Base-by-base conservation (phyloP, 345 rosid species). In the Aegle marmelos region DNA sequence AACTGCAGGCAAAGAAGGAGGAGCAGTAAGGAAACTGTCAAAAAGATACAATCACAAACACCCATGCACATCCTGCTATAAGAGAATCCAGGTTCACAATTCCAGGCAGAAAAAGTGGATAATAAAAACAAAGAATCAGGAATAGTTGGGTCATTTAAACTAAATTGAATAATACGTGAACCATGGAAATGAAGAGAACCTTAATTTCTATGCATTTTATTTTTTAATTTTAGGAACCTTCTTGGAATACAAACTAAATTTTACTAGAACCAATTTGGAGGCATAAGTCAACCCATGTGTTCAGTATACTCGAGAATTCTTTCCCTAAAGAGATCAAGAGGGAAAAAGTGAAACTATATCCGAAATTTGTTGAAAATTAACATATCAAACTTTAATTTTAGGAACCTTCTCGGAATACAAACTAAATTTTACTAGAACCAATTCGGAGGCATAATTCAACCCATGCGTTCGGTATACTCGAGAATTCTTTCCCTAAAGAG, bases 1-100 rank as follows among this genome's bases (percentile, higher is more conserved):
- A 96, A 96, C 99, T 96, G 97, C 81, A 85, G 33, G 79, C 69
- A 85, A 57, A 79, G 82, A 76, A 75, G 82, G 80, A 59, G 78
- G 50, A 82, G 54, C 60, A 74, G 73, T 69, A 78, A 21, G 79
- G 63, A 39, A 57, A 11, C 65, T 9, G 16, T 73, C 41, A 17
- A 58, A 14, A 61, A 19, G 45, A 66, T 13, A 39, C 54, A 28
- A 56, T 34, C 73, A 66, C 60, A 57, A 45, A 68, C 28, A 79
- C 50, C 22, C 19, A 16, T 16, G 34, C 45, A 48, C 16, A 25
- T 39, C 56, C 62, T 13, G 30, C 7, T 37, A 60, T 60, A 21
- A 16, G 65, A 50, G 11, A 31, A 53, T 30, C 45, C 48, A 63
- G 28, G 50, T 62, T 45, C 37, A 33, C 30, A 48, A 64, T 7